phyloP scores from a whole-genome alignment of 208 protist genomes.

The Trypanosoma cruzi region DNA sequence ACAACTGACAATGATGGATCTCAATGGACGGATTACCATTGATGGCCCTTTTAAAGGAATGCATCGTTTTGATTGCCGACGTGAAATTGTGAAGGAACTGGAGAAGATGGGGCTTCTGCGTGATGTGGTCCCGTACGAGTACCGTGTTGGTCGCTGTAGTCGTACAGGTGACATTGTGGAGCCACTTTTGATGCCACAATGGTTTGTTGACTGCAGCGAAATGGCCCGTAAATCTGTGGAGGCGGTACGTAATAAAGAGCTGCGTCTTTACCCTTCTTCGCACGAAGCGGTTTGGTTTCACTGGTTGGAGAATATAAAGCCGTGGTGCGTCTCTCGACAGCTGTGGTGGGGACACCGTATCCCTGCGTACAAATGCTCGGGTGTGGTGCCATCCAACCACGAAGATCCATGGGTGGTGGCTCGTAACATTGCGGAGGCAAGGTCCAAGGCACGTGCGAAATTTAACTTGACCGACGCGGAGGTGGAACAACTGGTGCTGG shows the following conservation, averaged over 20 bases:
- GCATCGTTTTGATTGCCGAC: constrained; percentile 96
- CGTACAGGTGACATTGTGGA: constrained; percentile 99
- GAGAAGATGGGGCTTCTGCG: constrained; percentile 92
- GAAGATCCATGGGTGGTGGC: constrained; percentile 95
- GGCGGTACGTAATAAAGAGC: constrained; percentile 86
- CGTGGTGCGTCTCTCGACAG: constrained; percentile 99
- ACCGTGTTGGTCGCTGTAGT: constrained; percentile 96
- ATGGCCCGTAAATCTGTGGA: constrained; percentile 87
- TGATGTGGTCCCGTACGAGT: constrained; percentile 94
- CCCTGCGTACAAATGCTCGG: constrained; percentile 96
- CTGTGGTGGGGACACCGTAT: constrained; percentile 99
- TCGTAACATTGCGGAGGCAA: constrained; percentile 94
- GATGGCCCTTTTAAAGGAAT: constrained; percentile 95
- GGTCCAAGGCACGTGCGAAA: constrained; percentile 78
- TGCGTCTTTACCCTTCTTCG: constrained; percentile 94
- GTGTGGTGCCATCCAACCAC: constrained; percentile 33
- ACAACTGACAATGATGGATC: constrained; percentile 96
- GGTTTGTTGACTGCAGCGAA: constrained; percentile 97
- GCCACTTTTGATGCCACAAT: constrained; percentile 99
- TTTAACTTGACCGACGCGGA: constrained; percentile 81
- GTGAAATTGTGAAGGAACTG: constrained; percentile 91
- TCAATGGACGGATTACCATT: constrained; percentile 95
- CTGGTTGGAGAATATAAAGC: constrained; percentile 97
- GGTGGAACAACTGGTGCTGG: constrained; percentile 50
- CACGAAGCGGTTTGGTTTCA: constrained; percentile 96